Base-by-base conservation (phyloP, 352 stramenopile genomes). In the Globisporangium nunn region DNA sequence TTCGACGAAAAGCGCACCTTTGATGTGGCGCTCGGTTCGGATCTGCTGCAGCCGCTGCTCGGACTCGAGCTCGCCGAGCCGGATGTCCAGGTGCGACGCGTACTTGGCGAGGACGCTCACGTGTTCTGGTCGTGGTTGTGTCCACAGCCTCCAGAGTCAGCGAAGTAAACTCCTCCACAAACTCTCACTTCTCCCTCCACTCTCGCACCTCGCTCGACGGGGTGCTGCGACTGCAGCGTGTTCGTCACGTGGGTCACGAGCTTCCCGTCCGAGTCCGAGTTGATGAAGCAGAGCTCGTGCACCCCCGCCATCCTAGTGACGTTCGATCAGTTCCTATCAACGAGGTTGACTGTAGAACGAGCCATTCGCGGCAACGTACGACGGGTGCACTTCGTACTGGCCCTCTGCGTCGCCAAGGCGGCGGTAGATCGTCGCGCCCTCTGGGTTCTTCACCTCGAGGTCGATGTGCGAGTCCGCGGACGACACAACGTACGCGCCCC, bases 191-290 rank as follows among this genome's bases (percentile, higher is more conserved):
- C 3, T 45, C 15, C 17, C 15, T 7, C 15, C 15, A n/a, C 3
- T 5, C 8, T 6, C 40, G 8, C 41, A 90, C 81, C 75, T 85
- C 83, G 74, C 51, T 89, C 70, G 3, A 92, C 79, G 0, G 82
- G 82, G 61, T 92, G 82, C 53, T 92, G 82, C 18, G 82, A 92
- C 62, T 90, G 67, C 33, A 92, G 52, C 33, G 77, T 87, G 50
- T 89, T 86, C 10, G 79, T 92, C 52, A 92, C 82, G 52, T 92
- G 82, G 11, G 76, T 92, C 63, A 92, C 79, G 45, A 92, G 62
- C 61, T 90, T 90, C 12, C 74, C 74, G 49, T 88, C 70, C 56
- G 71, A 68, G 63, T 90, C 78, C 52, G 78, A 61, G 64, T 92
- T 92, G 30, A 79, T 67, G 47, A 92, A 92, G 59, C 82, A 92